Evolutionary conservation across 192 early-diverging fungal genomes (phyloP).

Genomic region (Powellomyces hirtus): DNA sequence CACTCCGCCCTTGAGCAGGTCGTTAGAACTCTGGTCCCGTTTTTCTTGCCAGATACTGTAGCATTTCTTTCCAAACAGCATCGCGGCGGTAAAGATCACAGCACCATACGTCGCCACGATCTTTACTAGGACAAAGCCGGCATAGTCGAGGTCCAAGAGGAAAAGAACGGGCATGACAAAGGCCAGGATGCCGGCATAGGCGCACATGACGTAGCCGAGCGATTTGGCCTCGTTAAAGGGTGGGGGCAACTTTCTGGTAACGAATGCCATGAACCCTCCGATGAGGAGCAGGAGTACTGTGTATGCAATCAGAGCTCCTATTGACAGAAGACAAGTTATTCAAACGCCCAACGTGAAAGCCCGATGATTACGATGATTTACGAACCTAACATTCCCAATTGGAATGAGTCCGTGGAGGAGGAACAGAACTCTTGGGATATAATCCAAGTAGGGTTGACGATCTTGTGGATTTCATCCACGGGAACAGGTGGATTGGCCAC

Average conservation of each 20-base stretch:
- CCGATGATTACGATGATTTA: no score
- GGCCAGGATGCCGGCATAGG: background rate
- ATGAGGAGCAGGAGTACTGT: background rate
- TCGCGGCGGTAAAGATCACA: background rate
- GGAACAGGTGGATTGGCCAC: background rate
- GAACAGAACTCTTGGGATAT: no score
- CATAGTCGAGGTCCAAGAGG: background rate
- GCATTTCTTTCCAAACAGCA: slow-evolving; percentile 19
- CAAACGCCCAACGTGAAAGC: background rate
- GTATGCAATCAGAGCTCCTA: background rate
- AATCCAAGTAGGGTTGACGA: background rate
- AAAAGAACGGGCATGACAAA: background rate
- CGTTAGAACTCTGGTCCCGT: background rate
- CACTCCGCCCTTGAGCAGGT: background rate
- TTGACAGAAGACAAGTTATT: background rate
- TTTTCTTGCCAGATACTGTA: background rate
- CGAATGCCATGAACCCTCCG: slow-evolving; percentile 7
- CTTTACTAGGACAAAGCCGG: background rate
- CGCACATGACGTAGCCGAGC: slow-evolving; percentile 1
- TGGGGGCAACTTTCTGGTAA: background rate
- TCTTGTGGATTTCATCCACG: background rate
- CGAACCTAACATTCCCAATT: no score
- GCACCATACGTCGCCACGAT: slow-evolving; percentile 6
- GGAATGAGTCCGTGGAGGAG: no score
- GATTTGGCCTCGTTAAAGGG: slow-evolving; percentile 7